Conservation (phyloP, 139 green algal species). For the Auxenochlorella protothecoides region DNA sequence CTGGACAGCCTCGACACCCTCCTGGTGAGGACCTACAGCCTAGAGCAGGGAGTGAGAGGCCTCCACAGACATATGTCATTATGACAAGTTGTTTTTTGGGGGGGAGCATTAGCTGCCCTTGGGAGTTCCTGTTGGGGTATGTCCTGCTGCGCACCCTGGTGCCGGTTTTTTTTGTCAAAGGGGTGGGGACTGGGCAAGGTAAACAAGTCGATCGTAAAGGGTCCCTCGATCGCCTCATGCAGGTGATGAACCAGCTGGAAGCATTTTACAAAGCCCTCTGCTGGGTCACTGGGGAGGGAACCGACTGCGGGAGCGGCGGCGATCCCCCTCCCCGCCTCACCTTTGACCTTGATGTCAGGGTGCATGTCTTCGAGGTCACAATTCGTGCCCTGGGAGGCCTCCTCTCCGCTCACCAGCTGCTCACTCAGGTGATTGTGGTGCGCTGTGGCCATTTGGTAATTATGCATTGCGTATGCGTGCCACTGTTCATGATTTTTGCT, state of each 20-base stretch:
- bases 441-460: not conserved
- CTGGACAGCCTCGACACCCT: constrained; percentile 78
- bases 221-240: not conserved
- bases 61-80: not conserved
- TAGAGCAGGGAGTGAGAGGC: not conserved
- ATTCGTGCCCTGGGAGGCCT: constrained; percentile 51
- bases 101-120: too few relatives aligned
- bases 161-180: too few relatives aligned
- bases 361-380: constrained; percentile 59
- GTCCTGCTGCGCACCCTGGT: too few relatives aligned
- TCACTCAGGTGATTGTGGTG: constrained; percentile 14
- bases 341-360: constrained; percentile 46
- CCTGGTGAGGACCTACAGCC: constrained; percentile 30
- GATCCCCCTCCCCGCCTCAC: constrained; percentile 9
- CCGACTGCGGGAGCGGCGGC: too few relatives aligned
- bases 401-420: constrained; percentile 35
- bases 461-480: not conserved
- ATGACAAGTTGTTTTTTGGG: too few relatives aligned
- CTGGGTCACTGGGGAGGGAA: constrained; percentile 18
- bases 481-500: too few relatives aligned
- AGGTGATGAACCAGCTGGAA: constrained; percentile 36
- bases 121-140: too few relatives aligned
- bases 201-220: too few relatives aligned
- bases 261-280: constrained; percentile 37
- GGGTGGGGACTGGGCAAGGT: too few relatives aligned